phyloP scores from a whole-genome alignment of 2,329 filamentous ascomycete species.

The Penicillium sp. region DNA sequence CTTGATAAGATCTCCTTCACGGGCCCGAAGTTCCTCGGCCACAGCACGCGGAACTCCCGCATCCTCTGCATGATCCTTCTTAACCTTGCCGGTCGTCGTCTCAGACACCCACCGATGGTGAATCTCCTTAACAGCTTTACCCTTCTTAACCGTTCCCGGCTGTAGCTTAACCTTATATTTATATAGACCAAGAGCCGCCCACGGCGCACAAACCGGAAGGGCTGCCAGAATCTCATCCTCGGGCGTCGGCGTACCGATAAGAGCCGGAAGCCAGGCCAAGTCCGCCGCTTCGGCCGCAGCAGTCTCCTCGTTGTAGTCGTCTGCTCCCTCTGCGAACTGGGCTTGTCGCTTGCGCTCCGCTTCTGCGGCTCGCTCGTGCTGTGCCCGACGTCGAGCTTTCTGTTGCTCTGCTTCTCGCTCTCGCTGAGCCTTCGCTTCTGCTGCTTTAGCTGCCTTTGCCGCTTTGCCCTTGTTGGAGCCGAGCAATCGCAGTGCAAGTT shows the following conservation, averaged over 20 bases:
- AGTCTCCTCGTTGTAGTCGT: slow-evolving; percentile 61
- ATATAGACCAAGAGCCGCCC: slow-evolving; percentile 66
- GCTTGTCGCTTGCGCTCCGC: slow-evolving; percentile 67
- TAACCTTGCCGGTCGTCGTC: slow-evolving; percentile 52
- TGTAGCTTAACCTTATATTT: slow-evolving; percentile 97
- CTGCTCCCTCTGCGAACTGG: slow-evolving; percentile 71
- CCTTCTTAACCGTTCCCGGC: slow-evolving; percentile 87
- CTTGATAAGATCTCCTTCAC: slow-evolving; percentile 83
- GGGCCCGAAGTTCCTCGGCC: slow-evolving; percentile 78
- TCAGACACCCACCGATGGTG: slow-evolving; percentile 78
- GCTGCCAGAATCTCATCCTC: slow-evolving; percentile 75
- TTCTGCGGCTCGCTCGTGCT: slow-evolving; percentile 77
- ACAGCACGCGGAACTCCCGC: slow-evolving; percentile 54
- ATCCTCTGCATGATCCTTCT: slow-evolving; percentile 63
- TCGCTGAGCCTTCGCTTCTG: slow-evolving; percentile 65
- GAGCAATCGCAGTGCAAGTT: slow-evolving; percentile 81
- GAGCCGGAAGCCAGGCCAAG: slow-evolving; percentile 62
- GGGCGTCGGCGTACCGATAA: slow-evolving; percentile 76
- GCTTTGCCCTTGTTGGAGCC: slow-evolving; percentile 64
- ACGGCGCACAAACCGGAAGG: slow-evolving; percentile 66
- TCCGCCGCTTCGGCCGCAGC: slow-evolving; percentile 52
- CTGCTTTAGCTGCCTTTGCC: slow-evolving; percentile 66
- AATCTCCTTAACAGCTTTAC: slow-evolving; percentile 90
- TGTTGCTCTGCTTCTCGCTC: slow-evolving; percentile 75
- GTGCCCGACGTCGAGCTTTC: slow-evolving; percentile 74